These are phyloP conservation scores for Aureobasidium leucospermi DNA, from an alignment of 2,329 filamentous ascomycete species.

Conservation along the genomic window DNA sequence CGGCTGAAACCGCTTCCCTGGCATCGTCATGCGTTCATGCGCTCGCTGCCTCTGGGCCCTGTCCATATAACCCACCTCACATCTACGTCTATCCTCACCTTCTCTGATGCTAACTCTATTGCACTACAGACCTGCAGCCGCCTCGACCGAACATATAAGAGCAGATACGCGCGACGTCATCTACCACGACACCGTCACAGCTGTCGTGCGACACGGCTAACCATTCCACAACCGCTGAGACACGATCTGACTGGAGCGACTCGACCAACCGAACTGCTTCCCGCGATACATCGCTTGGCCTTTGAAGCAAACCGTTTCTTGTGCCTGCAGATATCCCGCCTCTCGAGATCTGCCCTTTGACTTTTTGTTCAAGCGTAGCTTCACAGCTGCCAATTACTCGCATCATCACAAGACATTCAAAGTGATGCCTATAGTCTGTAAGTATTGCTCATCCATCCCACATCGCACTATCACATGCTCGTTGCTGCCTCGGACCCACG, in stretches of 20 bases:
- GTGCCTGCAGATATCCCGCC: conserved; percentile 9
- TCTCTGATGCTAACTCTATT: not conserved
- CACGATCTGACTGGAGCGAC: conserved; percentile 6
- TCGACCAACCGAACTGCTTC: not conserved
- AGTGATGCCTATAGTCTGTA: conserved; percentile 17
- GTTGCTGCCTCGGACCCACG: conserved; percentile 4
- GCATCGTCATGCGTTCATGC: conserved; percentile 12
- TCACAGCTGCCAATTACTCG: not conserved
- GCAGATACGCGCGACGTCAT: not conserved
- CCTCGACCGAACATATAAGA: not conserved
- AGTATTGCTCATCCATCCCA: not conserved
- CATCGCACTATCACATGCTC: not conserved
- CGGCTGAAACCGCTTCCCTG: not conserved
- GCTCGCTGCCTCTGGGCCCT: not conserved
- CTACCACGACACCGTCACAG: conserved; percentile 3
- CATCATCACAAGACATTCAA: not conserved
- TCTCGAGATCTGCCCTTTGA: not conserved
- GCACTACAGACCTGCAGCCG: not conserved
- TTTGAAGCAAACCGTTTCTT: conserved; percentile 3
- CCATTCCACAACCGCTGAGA: conserved; percentile 11
- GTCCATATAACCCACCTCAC: conserved; percentile 1
- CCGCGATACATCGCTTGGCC: not conserved
- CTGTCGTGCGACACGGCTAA: conserved; percentile 12
- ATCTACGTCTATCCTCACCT: not conserved
- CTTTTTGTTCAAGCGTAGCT: not conserved